These are phyloP conservation scores for Kitagawia praeruptora DNA, from an alignment of 129 eudicot species.

Conservation along the genomic window DNA sequence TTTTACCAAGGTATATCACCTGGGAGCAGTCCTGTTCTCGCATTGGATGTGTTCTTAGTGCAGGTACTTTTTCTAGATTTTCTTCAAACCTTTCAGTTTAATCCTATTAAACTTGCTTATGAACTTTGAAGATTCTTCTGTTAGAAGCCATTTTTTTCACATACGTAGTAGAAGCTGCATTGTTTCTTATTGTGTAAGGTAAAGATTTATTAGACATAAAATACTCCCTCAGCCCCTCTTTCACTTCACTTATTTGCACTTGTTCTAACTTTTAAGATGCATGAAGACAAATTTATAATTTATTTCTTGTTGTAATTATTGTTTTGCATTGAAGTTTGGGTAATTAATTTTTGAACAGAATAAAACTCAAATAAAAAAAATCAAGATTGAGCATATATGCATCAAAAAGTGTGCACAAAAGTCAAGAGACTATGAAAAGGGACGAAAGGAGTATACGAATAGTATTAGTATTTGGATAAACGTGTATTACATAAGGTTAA, in stretches of 20 bases:
- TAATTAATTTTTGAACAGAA: too few species aligned
- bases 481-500: too few species aligned
- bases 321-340: background rate
- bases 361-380: too few species aligned
- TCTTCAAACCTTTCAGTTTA: background rate
- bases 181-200: background rate
- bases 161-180: background rate
- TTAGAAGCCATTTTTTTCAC: background rate
- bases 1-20: constrained; percentile 68
- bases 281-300: too few species aligned
- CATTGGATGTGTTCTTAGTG: constrained; percentile 90
- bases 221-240: background rate
- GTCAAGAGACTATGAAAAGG: background rate
- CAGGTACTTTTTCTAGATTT: constrained; percentile 50
- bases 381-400: background rate
- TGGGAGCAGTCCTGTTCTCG: constrained; percentile 85
- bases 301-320: background rate
- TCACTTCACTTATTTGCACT: background rate
- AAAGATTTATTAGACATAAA: background rate
- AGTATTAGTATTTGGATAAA: too few species aligned
- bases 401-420: background rate
- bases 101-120: background rate
- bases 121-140: background rate
- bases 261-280: too few species aligned
- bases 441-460: background rate